Conservation (phyloP, 306 rosid genomes). For the Arachis stenosperma region DNA sequence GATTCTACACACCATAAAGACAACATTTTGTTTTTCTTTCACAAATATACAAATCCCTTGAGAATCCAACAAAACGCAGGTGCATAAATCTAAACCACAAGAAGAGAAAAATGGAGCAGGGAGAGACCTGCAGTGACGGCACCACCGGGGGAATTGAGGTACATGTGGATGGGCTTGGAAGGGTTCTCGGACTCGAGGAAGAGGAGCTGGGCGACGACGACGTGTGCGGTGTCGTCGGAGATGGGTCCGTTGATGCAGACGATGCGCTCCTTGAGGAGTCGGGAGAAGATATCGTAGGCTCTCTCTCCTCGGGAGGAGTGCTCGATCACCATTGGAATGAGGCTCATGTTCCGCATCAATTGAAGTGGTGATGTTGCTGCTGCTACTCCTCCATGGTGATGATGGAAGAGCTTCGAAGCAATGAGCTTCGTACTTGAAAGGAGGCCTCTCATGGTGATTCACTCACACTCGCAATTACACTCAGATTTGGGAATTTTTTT, state of each 20-base stretch:
- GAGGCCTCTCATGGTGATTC: slow-evolving; percentile 49
- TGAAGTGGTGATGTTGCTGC: slow-evolving; percentile 35
- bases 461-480: not conserved
- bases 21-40: too few relatives aligned
- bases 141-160: slow-evolving; percentile 97
- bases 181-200: slow-evolving; percentile 97
- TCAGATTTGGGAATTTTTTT: not conserved
- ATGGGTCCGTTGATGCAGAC: slow-evolving; percentile 93
- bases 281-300: slow-evolving; percentile 96
- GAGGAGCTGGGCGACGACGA: slow-evolving; percentile 96
- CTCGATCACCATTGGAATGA: slow-evolving; percentile 94
- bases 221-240: slow-evolving; percentile 93
- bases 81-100: not conserved
- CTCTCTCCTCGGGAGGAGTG: slow-evolving; percentile 96
- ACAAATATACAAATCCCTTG: too few relatives aligned
- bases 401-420: slow-evolving; percentile 18
- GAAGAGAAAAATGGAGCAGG: not conserved
- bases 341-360: slow-evolving; percentile 37
- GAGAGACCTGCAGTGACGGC: slow-evolving; percentile 85
- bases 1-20: too few relatives aligned
- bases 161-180: slow-evolving; percentile 86
- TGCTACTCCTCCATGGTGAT: slow-evolving; percentile 14
- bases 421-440: slow-evolving; percentile 43
- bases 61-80: not conserved
- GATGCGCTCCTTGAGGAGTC: slow-evolving; percentile 95